Base-by-base conservation (phyloP, 768 basidiomycete genomes). In the Mycena belliarum region DNA sequence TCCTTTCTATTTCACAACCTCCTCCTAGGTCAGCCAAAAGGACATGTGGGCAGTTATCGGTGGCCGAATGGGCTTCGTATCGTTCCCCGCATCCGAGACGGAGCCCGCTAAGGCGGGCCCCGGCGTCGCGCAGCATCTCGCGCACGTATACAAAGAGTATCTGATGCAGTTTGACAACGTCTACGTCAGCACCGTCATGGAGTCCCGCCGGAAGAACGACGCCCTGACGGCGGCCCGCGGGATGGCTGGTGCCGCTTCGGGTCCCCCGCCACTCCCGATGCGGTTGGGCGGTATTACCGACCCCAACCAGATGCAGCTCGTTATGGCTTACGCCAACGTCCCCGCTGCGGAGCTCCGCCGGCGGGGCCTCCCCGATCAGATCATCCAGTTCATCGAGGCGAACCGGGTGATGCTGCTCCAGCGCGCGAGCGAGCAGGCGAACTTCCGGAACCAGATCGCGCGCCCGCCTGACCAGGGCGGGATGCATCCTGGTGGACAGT, bases 41-140 rank as follows among this genome's bases (percentile, higher is more conserved):
- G 87, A 88, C 32, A 59, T 76, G 56, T 91, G 89, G 89, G 65
- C 80, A 16, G 73, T 86, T 43, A 82, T 91, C 54, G 89, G 82
- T 18, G 89, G 80, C n/a, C 80, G 79, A 23, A 75, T 91, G 70
- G 85, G 83, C 18, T 83, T 86, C 64, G 78, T 85, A 3, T 78
- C 85, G 51, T 88, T 89, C 61, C 85, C 85, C 3, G 86, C 78
- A 5, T 81, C 73, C 12, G 85, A 82, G 1, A 69, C 75, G 5
- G 85, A 88, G 59, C 87, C 88, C 12, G 76, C 82, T 6, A 84
- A 81, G 63, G 78, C 80, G 25, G 85, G 85, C 4, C 88, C 87
- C 2, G 84, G 72, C 23, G 76, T 82, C 28, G 89, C 87, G 0
- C 79, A 79, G 49, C 82, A 83, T 24, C 71, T 91, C 5, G 77